Conservation (phyloP, 805 yeast genomes). For the Candida maltosa region DNA sequence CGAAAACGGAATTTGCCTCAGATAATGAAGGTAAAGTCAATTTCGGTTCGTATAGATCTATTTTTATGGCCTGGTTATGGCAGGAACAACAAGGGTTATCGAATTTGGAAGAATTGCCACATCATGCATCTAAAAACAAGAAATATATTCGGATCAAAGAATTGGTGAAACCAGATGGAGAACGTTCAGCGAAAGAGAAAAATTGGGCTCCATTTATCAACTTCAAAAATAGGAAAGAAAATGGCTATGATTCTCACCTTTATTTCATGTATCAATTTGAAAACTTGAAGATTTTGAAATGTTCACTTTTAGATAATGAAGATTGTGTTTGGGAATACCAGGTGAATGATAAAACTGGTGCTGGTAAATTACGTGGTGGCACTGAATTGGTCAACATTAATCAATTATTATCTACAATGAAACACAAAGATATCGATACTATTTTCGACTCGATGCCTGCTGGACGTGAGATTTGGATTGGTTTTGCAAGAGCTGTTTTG, state of each 20-base stretch:
- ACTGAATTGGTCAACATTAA: conserved; percentile 27
- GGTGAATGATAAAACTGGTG: conserved; percentile 7
- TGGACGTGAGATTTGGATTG: conserved; percentile 43
- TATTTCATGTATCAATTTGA: conserved; percentile 34
- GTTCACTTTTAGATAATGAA: conserved; percentile 15
- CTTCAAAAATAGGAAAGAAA: conserved; percentile 13
- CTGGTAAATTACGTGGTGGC: conserved; percentile 34
- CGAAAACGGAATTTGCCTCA: conserved; percentile 6
- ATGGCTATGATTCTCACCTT: conserved; percentile 25
- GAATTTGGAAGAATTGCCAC: conserved; percentile 19
- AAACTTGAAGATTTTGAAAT: conserved; percentile 15
- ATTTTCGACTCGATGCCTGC: conserved; percentile 13
- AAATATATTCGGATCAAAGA: conserved; percentile 20
- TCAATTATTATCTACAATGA: conserved; percentile 10
- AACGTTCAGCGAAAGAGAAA: conserved; percentile 18
- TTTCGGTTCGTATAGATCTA: conserved; percentile 18
- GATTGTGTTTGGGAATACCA: conserved; percentile 13
- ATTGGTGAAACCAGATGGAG: conserved; percentile 12
- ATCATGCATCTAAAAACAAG: conserved; percentile 10
- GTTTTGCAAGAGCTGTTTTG: conserved; percentile 44
- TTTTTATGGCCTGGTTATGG: conserved; percentile 33
- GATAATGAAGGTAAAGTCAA: background rate
- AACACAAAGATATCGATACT: too few species aligned
- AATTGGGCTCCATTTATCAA: conserved; percentile 42
- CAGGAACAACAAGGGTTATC: conserved; percentile 28